Evolutionary conservation across 768 basidiomycete genomes (phyloP).

Genomic region (Kwoniella bestiolae): DNA sequence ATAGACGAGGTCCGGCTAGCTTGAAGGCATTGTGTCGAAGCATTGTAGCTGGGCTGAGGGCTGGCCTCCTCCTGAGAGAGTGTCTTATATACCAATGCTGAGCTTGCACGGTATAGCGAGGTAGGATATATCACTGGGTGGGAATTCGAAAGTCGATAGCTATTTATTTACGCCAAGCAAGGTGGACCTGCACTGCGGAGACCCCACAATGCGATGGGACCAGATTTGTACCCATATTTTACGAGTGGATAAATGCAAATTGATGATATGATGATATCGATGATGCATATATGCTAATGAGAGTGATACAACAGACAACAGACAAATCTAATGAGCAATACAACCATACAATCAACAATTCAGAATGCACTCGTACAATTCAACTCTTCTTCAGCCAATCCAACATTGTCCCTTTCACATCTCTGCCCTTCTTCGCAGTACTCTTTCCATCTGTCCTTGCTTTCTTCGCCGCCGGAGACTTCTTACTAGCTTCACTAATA

Average conservation of each 20-base stretch:
- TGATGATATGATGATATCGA: neutral
- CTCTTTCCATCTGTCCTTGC: constrained; percentile 10
- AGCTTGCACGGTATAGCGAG: too few relatives aligned
- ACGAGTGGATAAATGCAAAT: neutral
- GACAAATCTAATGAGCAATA: neutral
- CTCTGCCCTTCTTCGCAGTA: constrained; percentile 25
- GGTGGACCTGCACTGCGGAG: neutral
- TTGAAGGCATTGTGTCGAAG: neutral
- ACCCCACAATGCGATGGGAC: constrained; percentile 2
- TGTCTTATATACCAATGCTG: too few relatives aligned
- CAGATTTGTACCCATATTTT: neutral
- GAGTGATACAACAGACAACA: constrained; percentile 3
- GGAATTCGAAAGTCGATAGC: neutral
- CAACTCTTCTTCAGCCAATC: constrained; percentile 27
- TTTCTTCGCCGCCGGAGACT: constrained; percentile 23
- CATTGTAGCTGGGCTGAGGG: neutral
- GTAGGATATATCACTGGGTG: too few relatives aligned
- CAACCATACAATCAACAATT: neutral
- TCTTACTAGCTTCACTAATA: constrained; percentile 63
- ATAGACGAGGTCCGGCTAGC: neutral
- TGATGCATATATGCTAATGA: neutral
- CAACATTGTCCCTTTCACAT: constrained; percentile 29
- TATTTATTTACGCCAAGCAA: neutral
- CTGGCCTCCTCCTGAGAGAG: neutral
- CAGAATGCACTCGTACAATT: too few relatives aligned